These are phyloP conservation scores for Cladophialophora exuberans DNA, from an alignment of 2,329 filamentous ascomycete genomes.

Conservation along the genomic window DNA sequence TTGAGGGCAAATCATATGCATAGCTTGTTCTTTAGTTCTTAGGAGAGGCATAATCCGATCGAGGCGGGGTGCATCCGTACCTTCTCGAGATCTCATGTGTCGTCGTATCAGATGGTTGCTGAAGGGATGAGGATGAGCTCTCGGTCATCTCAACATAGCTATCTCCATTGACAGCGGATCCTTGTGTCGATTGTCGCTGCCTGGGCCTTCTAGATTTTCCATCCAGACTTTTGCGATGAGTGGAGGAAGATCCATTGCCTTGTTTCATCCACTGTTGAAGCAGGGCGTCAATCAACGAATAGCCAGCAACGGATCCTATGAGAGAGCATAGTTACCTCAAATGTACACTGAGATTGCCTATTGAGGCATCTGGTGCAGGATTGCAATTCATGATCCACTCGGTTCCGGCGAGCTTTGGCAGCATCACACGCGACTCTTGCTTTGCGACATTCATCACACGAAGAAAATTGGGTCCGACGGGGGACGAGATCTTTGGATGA, in stretches of 20 bases:
- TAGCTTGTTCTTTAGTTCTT: constrained; percentile 2
- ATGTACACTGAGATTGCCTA: constrained; percentile 27
- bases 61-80: neutral
- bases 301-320: neutral
- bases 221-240: neutral
- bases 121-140: neutral
- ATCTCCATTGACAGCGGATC: constrained; percentile 3
- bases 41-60: neutral
- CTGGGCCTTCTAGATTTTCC: constrained; percentile 2
- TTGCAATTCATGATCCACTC: constrained; percentile 27
- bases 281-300: neutral
- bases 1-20: constrained; percentile 9
- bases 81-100: constrained; percentile 9
- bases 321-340: constrained; percentile 18
- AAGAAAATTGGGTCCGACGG: constrained; percentile 40
- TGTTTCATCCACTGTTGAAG: constrained; percentile 19
- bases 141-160: neutral
- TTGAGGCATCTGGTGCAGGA: constrained; percentile 33
- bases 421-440: constrained; percentile 40
- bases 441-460: constrained; percentile 40
- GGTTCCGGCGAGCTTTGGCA: constrained; percentile 28
- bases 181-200: neutral
- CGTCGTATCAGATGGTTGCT: constrained; percentile 2
- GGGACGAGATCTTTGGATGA: constrained; percentile 14
- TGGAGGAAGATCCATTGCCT: neutral